Base-by-base conservation (phyloP, 1,284 basidiomycete genomes). In the Ustilago hordei region DNA sequence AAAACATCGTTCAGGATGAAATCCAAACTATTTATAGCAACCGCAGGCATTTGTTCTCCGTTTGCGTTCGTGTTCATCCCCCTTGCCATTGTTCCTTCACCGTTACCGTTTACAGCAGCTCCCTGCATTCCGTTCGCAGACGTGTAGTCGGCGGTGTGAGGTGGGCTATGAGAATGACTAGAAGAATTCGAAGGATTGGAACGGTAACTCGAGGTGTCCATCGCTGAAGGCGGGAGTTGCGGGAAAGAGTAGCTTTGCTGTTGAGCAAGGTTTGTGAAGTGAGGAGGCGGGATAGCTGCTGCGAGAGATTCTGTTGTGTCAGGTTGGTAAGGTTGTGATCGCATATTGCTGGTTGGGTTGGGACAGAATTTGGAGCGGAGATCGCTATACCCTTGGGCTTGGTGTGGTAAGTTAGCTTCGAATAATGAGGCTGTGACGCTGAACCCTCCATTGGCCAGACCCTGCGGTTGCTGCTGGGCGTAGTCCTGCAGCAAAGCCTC, bases 1-100 rank as follows among this genome's bases (percentile, higher is more conserved):
- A 75, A 52, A 31, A 75, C 67, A 19, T 75, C 73, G 32, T 75
- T 66, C 19, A 75, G 39, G 34, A 75, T 75, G 23, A 70, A 75
- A 28, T 75, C 73, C 11, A 75, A 47, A 60, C 63, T 64, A 35
- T 75, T 64, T 31, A 59, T 41, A 6, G 64, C 71, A 0, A 48
- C 55, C 12, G 31, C 48, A 4, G 17, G 32, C n/a, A 17, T 4
- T 60, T 67, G 3, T 8, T 11, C 34, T 41, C 8, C 38, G 8
- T 28, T 17, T 9, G 34, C 17, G 19, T 17, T 32, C 12, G 36
- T 23, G 36, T 41, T 55, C 36, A 39, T 55, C 23, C 19, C 23
- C 17, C 53, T 35, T 15, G 2, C 53, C 23, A 7, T 12, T 36
- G 36, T 56, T 23, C 15, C 34, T 5, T 35, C 55, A 13, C 58